A percentile compares a stretch with the other conserved stretches of the same genome.
Conservation (phyloP, 768 basidiomycete species). For the Mycena rebaudengoi region DNA sequence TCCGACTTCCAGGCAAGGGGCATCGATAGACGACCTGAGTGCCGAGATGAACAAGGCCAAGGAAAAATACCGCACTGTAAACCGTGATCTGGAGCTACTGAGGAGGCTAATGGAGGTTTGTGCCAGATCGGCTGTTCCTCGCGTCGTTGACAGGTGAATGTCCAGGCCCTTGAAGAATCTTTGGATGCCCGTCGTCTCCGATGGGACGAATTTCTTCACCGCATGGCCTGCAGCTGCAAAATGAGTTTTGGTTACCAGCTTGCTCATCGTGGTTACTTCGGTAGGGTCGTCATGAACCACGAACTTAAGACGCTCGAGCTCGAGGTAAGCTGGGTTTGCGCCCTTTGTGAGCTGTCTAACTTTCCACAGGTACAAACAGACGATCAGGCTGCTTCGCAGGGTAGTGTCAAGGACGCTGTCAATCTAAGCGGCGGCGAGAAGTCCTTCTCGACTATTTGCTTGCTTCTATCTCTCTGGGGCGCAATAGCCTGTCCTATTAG, state of each 20-base stretch:
- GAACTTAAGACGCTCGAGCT: constrained; percentile 64
- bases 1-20: constrained; percentile 66
- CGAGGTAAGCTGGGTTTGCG: constrained; percentile 54
- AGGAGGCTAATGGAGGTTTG: constrained; percentile 69
- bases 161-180: constrained; percentile 72
- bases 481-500: constrained; percentile 93
- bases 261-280: constrained; percentile 86
- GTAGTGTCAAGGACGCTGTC: constrained; percentile 81
- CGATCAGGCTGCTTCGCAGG: constrained; percentile 73
- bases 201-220: constrained; percentile 90
- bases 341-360: constrained; percentile 3
- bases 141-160: neutral
- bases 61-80: constrained; percentile 64
- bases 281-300: constrained; percentile 91
- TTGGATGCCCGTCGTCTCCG: constrained; percentile 68
- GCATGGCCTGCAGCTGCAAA: constrained; percentile 90
- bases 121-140: neutral
- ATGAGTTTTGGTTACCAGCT: constrained; percentile 84
- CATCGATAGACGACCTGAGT: constrained; percentile 80
- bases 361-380: constrained; percentile 78
- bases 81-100: constrained; percentile 71
- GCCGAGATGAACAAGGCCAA: constrained; percentile 73
- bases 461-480: constrained; percentile 96
- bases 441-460: constrained; percentile 94
- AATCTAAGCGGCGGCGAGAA: constrained; percentile 95